A percentile compares a stretch with the other conserved stretches of the same genome.
These are phyloP conservation scores for Thyridium curvatum DNA, from an alignment of 2,329 filamentous ascomycete genomes.

Conservation along the genomic window DNA sequence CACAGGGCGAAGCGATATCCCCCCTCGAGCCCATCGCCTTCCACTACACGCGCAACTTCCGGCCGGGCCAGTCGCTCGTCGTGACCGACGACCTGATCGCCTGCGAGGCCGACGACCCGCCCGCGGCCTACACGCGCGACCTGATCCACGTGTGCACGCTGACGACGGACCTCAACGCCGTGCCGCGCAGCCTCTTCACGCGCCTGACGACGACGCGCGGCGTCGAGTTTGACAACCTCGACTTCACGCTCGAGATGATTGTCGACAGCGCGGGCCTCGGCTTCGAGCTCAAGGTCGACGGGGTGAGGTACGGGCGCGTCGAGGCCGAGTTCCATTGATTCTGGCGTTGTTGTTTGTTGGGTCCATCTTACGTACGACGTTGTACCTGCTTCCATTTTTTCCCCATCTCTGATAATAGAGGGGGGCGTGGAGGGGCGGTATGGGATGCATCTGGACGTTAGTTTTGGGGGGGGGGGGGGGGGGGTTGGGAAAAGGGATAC, in stretches of 20 bases:
- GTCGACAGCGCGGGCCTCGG: conserved; percentile 71
- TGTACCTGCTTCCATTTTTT: not conserved
- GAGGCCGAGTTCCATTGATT: conserved; percentile 69
- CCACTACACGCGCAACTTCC: conserved; percentile 81
- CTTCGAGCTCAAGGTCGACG: conserved; percentile 75
- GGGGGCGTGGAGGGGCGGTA: too few species aligned
- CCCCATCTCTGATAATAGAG: too few species aligned
- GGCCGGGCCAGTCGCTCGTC: conserved; percentile 67
- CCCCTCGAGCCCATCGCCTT: conserved; percentile 71
- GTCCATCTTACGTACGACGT: too few species aligned
- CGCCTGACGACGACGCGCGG: conserved; percentile 71
- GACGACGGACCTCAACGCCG: conserved; percentile 72
- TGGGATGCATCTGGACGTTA: too few species aligned
- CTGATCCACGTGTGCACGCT: conserved; percentile 72
- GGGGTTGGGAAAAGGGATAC: too few species aligned
- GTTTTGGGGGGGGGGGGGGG: too few species aligned
- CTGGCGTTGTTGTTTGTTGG: not conserved
- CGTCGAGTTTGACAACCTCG: conserved; percentile 75
- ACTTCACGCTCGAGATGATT: conserved; percentile 79
- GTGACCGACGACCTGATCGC: conserved; percentile 78
- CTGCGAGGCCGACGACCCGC: conserved; percentile 63
- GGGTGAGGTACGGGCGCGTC: conserved; percentile 68
- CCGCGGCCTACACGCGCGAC: conserved; percentile 50
- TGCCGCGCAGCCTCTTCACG: conserved; percentile 68
- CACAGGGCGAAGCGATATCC: conserved; percentile 66